Base-by-base conservation (phyloP, 2,329 filamentous ascomycete species). In the Xylariomycetidae sp. region DNA sequence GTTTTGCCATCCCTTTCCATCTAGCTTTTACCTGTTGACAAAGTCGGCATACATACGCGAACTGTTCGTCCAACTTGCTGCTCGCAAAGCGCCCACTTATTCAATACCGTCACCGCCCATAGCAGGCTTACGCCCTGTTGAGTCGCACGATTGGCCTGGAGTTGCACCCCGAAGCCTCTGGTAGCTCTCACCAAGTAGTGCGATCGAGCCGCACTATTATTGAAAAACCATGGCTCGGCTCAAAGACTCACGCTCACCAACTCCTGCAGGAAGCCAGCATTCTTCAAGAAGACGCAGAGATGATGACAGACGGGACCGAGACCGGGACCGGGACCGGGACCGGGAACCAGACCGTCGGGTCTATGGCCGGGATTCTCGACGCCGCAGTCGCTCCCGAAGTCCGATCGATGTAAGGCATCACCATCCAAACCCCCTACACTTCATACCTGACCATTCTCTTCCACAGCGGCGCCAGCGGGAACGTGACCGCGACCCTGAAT, bases 241-340 rank as follows among this genome's bases (percentile, higher is more conserved):
- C 65, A 76, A 69, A 72, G 72, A 75, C 69, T 75, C 74, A 67
- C 74, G 85, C 84, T 90, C 85, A 89, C 85, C 85, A 85, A 87
- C 82, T 79, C 83, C 83, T 81, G 79, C 82, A 88, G 84, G 83
- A 78, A 87, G 83, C 73, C 80, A 84, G 59, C 73, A 76, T 63
- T 79, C 78, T 63, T 77, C 79, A 56, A 80, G 78, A 67, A 82
- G 77, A 66, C 73, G 72, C 52, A 74, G 78, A 62, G 70, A 74
- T 63, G 72, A 74, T 59, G 67, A 64, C 49, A 76, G 77, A 59
- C 74, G 61, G 25, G 63, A 67, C 37, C 61, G 65, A 34, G 67
- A 69, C 37, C 60, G 66, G 25, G 62, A 67, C 37, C 61, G 66
- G 33, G 67, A 69, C 37, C 60, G 65, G 31, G 67, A 60, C 42